Conservation (phyloP, 176 grass and related monocot genomes). For the Carex cristatella region DNA sequence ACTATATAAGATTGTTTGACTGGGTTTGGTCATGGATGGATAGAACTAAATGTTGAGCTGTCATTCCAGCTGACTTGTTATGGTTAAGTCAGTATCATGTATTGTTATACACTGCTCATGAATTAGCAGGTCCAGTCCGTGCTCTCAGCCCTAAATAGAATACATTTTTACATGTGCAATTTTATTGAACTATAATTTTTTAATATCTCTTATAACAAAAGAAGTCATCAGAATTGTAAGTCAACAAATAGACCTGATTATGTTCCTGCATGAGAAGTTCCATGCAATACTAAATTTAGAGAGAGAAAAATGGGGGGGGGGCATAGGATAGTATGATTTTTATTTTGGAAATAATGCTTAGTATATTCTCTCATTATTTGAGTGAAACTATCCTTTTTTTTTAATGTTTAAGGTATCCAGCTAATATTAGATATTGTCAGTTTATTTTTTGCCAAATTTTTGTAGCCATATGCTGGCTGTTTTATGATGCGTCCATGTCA, state of each 20-base stretch:
- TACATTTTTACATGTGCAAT: background rate
- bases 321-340: background rate
- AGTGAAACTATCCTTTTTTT: background rate
- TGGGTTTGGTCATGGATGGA: background rate
- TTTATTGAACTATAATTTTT: background rate
- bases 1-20: background rate
- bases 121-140: background rate
- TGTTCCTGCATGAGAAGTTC: background rate
- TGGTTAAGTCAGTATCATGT: background rate
- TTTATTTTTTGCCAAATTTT: background rate
- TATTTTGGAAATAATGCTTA: background rate
- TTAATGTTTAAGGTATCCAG: background rate
- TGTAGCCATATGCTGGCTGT: background rate
- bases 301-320: background rate
- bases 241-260: background rate
- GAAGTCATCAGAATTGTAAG: background rate
- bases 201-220: background rate
- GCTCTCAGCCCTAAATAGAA: background rate
- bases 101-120: background rate
- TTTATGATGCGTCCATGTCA: background rate
- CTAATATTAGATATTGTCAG: background rate
- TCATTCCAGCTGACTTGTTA: background rate
- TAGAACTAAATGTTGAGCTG: background rate
- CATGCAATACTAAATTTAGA: constrained; percentile 1
- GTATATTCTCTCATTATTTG: background rate